phyloP scores from a whole-genome alignment of 164 flowering plant genomes.

The Houttuynia cordata region DNA sequence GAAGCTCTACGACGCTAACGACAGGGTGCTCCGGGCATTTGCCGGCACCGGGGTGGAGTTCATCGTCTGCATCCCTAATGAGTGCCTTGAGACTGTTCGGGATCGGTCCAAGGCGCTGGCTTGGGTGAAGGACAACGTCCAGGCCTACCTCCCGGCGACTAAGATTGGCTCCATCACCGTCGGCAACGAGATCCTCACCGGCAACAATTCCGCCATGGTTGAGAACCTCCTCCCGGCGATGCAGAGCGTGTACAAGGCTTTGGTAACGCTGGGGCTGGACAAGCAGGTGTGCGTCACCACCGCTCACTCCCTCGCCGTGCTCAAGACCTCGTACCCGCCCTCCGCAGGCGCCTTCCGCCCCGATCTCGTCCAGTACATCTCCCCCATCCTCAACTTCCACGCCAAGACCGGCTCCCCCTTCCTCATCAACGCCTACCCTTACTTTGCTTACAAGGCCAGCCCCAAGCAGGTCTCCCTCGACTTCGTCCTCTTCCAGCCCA shows the following conservation, averaged over 20 bases:
- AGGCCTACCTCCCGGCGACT: too few relatives aligned
- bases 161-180: too few relatives aligned
- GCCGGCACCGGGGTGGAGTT: slow-evolving; percentile 37
- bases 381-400: slow-evolving; percentile 17
- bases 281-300: too few relatives aligned
- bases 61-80: slow-evolving; percentile 29
- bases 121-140: too few relatives aligned
- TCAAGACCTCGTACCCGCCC: slow-evolving; percentile 22
- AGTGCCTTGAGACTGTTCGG: slow-evolving; percentile 20
- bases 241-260: too few relatives aligned
- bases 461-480: slow-evolving; percentile 27
- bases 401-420: slow-evolving; percentile 18
- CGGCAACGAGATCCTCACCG: too few relatives aligned
- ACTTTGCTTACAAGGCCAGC: slow-evolving; percentile 22
- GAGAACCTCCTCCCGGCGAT: too few relatives aligned
- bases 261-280: too few relatives aligned
- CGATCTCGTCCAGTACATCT: slow-evolving; percentile 10
- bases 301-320: too few relatives aligned
- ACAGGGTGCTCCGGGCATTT: slow-evolving; percentile 25
- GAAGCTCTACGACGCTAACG: slow-evolving; percentile 31
- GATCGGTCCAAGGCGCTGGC: slow-evolving; percentile 23
- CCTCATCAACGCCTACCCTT: slow-evolving; percentile 24
- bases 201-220: too few relatives aligned
- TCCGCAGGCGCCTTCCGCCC: slow-evolving; percentile 18
- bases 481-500: slow-evolving; percentile 29